phyloP scores from a whole-genome alignment of 1,284 basidiomycete species.

The Ustilago loliicola region DNA sequence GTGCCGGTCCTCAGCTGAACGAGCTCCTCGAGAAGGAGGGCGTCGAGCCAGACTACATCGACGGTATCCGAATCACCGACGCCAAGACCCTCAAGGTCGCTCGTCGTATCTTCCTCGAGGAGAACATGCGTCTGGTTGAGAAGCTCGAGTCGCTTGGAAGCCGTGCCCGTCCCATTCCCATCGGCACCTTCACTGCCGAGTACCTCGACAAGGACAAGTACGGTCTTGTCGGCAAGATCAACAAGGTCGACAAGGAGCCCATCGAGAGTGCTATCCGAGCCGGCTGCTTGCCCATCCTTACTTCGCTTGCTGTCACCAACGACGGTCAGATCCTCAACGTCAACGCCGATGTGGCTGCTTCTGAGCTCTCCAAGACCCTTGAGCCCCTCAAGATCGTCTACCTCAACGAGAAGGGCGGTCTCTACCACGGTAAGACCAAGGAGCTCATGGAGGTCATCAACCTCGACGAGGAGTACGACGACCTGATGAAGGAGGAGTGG shows the following conservation, averaged over 20 bases:
- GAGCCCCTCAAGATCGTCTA: slow-evolving; percentile 90
- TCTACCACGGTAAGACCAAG: slow-evolving; percentile 88
- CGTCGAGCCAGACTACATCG: slow-evolving; percentile 69
- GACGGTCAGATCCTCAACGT: slow-evolving; percentile 70
- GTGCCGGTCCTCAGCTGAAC: slow-evolving; percentile 70
- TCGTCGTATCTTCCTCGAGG: slow-evolving; percentile 69
- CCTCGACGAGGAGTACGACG: slow-evolving; percentile 97
- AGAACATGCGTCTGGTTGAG: slow-evolving; percentile 69
- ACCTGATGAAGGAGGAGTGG: slow-evolving; percentile 98
- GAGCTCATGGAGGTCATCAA: slow-evolving; percentile 88
- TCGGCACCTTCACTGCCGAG: slow-evolving; percentile 68
- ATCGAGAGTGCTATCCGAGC: slow-evolving; percentile 70
- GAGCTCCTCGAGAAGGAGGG: slow-evolving; percentile 70
- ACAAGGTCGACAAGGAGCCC: slow-evolving; percentile 70
- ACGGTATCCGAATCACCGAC: slow-evolving; percentile 71
- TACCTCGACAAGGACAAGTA: slow-evolving; percentile 71
- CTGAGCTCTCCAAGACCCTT: slow-evolving; percentile 69
- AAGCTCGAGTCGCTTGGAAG: slow-evolving; percentile 70
- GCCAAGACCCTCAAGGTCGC: slow-evolving; percentile 69
- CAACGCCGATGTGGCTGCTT: slow-evolving; percentile 70
- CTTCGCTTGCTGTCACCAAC: slow-evolving; percentile 66
- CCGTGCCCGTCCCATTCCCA: slow-evolving; percentile 68
- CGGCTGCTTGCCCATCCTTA: slow-evolving; percentile 70
- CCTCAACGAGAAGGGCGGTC: slow-evolving; percentile 96
- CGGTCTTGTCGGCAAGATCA: slow-evolving; percentile 70